Base-by-base conservation (phyloP, 495 filamentous ascomycete genomes). In the Pyrenula aspistea region DNA sequence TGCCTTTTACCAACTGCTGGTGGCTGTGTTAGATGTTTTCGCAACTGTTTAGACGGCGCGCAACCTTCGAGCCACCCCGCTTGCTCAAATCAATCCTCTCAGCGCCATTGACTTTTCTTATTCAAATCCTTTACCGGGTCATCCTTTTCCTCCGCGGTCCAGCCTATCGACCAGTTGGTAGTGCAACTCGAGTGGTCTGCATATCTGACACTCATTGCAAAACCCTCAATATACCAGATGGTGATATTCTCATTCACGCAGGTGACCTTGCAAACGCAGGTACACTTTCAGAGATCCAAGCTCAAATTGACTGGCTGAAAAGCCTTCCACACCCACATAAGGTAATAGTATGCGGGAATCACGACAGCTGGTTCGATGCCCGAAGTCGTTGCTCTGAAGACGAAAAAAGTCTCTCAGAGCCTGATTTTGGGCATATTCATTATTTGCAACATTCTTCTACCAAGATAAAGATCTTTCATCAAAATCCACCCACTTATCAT, bases 201-300 rank as follows among this genome's bases (percentile, higher is more conserved):
- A 83, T 97, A 42, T 93, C 89, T 0, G 92, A 97, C 68, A 96
- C 92, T 8, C 92, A 97, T 65, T 80, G 77, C 15, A 69, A 78
- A 22, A 75, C 89, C 68, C 60, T 63, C 1, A 65, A 79, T 22
- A 69, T 95, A 0, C 89, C 90, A 0, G 68, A 80, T 22, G 92
- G 90, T 21, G 93, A 96, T 61, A 71, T 96, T 23, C 74, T 97
- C 8, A 87, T 97, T 52, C 92, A 96, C 63, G 88, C 89, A 10
- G 92, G 92, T 10, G 92, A 97, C 67, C 69, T 96, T 57, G 81
- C 82, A 53, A 86, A 88, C 56, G 76, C 75, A 31, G 93, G 92
- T 53, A 86, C 79, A 19, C 73, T 77, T 2, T 72, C 75, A 10
- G 84, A 88, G 53, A 84, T 97, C 49, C 86, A 91, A 73, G 76